These are phyloP conservation scores for Stachybotrys echinatus DNA, from an alignment of 2,329 filamentous ascomycete species.

Conservation along the genomic window DNA sequence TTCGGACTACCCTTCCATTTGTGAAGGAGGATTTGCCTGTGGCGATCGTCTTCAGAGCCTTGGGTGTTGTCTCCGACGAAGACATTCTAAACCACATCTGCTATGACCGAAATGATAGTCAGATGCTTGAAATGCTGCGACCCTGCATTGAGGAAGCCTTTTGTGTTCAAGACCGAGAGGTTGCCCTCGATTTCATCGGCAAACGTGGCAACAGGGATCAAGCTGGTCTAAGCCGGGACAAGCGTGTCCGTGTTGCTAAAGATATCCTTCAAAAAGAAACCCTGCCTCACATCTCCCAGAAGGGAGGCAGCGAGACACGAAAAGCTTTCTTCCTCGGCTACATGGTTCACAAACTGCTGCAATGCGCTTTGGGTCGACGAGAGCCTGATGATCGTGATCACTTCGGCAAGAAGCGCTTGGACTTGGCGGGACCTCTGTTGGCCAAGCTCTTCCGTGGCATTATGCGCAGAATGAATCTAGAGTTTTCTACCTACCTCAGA, in stretches of 20 bases:
- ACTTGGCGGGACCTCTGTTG: slow-evolving; percentile 88
- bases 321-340: slow-evolving; percentile 99
- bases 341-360: slow-evolving; percentile 94
- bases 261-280: slow-evolving; percentile 98
- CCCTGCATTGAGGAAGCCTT: slow-evolving; percentile 97
- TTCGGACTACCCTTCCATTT: slow-evolving; percentile 87
- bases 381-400: slow-evolving; percentile 98
- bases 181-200: slow-evolving; percentile 91
- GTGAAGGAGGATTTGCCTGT: slow-evolving; percentile 92
- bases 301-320: slow-evolving; percentile 86
- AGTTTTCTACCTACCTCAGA: slow-evolving; percentile 86
- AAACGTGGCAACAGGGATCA: slow-evolving; percentile 69
- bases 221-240: slow-evolving; percentile 67
- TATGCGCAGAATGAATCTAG: slow-evolving; percentile 84
- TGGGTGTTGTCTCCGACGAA: slow-evolving; percentile 94
- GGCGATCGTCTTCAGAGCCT: slow-evolving; percentile 88
- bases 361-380: slow-evolving; percentile 85
- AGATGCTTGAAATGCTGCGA: slow-evolving; percentile 96
- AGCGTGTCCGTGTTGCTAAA: slow-evolving; percentile 85
- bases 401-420: slow-evolving; percentile 96
- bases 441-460: slow-evolving; percentile 95
- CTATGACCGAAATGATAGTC: slow-evolving; percentile 89
- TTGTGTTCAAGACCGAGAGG: slow-evolving; percentile 90
- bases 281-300: slow-evolving; percentile 92
- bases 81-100: slow-evolving; percentile 98